Conservation (phyloP, 208 protist species). For the Trypanosoma boissoni region DNA sequence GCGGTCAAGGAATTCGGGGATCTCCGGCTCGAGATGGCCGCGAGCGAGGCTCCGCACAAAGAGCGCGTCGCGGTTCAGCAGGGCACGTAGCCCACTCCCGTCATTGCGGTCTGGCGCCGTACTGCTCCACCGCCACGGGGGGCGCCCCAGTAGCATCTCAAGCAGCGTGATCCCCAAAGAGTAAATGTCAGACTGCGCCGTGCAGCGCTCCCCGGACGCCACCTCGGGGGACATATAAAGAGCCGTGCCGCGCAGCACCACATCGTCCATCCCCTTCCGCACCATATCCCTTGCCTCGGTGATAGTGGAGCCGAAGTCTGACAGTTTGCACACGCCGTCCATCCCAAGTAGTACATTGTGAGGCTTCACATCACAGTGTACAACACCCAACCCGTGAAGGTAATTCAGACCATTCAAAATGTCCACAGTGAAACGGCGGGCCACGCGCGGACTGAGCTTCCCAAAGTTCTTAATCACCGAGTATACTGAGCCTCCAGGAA, state of each 20-base stretch:
- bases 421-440: constrained; percentile 70
- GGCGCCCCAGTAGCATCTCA: constrained; percentile 70
- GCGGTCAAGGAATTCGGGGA: constrained; percentile 50
- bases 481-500: constrained; percentile 75
- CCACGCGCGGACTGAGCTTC: constrained; percentile 39
- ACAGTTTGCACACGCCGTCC: constrained; percentile 82
- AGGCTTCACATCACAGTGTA: constrained; percentile 87
- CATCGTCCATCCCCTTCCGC: constrained; percentile 30
- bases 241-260: constrained; percentile 65
- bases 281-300: constrained; percentile 31
- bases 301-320: constrained; percentile 83
- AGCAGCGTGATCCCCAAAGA: constrained; percentile 76
- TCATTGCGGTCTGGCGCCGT: constrained; percentile 30
- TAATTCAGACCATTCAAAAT: constrained; percentile 76
- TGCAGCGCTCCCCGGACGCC: constrained; percentile 46
- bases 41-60: constrained; percentile 60
- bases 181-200: constrained; percentile 73
- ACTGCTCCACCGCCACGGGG: constrained; percentile 59
- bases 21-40: constrained; percentile 46
- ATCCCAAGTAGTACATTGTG: constrained; percentile 82
- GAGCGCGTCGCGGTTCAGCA: constrained; percentile 38
- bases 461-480: constrained; percentile 73
- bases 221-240: constrained; percentile 87
- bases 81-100: constrained; percentile 28
- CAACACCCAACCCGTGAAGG: constrained; percentile 66